Conservation (phyloP, 768 basidiomycete species). For the Crassisporium funariophilum region DNA sequence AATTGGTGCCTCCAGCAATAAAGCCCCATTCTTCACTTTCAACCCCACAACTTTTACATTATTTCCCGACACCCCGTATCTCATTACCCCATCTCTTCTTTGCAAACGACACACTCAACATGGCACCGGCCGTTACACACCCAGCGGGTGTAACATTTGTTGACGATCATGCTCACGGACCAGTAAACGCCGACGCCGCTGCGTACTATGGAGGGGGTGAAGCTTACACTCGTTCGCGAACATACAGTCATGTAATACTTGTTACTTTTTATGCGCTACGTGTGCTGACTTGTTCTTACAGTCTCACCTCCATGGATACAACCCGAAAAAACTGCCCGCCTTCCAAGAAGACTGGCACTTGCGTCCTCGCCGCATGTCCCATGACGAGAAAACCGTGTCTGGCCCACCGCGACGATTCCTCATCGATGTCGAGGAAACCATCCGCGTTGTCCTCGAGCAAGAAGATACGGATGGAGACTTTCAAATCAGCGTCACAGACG, state of each 20-base stretch:
- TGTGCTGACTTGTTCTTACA: constrained; percentile 27
- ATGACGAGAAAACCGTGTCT: constrained; percentile 85
- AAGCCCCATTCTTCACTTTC: neutral
- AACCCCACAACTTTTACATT: constrained; percentile 7
- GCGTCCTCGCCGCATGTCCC: constrained; percentile 81
- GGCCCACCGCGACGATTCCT: constrained; percentile 89
- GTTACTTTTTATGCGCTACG: constrained; percentile 9
- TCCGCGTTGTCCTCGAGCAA: constrained; percentile 93
- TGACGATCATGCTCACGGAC: constrained; percentile 54
- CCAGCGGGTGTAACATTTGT: constrained; percentile 66
- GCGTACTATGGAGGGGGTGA: constrained; percentile 85
- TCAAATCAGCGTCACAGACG: constrained; percentile 94
- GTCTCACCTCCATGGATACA: constrained; percentile 75
- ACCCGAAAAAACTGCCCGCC: constrained; percentile 66
- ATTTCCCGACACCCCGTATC: constrained; percentile 7
- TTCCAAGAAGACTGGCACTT: constrained; percentile 80
- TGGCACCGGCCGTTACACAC: constrained; percentile 70
- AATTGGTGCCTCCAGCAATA: constrained; percentile 2
- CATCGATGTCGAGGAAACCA: constrained; percentile 97
- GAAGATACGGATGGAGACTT: constrained; percentile 98
- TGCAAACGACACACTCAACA: constrained; percentile 22
- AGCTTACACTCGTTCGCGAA: constrained; percentile 78
- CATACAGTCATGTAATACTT: constrained; percentile 80
- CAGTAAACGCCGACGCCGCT: constrained; percentile 68
- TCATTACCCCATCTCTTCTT: constrained; percentile 13